These are phyloP conservation scores for Plasmodium gonderi DNA, from an alignment of 169 alveolate species.

Conservation along the genomic window DNA sequence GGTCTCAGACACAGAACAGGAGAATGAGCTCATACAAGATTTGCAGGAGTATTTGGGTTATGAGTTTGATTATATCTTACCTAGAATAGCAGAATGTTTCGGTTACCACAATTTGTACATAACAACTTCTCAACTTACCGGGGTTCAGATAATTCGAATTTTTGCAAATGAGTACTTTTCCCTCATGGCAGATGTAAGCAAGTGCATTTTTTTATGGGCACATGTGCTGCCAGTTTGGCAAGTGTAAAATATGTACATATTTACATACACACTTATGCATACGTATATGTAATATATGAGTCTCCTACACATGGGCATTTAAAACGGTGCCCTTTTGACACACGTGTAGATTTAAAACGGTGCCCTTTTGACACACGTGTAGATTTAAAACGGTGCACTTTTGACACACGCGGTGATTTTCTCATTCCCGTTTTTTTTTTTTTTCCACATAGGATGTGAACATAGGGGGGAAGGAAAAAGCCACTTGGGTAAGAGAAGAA, in stretches of 20 bases:
- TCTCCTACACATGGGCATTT: not conserved
- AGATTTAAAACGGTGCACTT: not conserved
- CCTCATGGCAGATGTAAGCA: conserved; percentile 55
- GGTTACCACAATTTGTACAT: conserved; percentile 45
- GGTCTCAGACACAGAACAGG: conserved; percentile 21
- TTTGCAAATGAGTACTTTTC: conserved; percentile 63
- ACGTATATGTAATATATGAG: not conserved
- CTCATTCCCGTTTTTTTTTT: not conserved
- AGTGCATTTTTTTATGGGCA: no score
- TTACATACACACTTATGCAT: not conserved
- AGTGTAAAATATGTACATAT: no score
- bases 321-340: not conserved
- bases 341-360: not conserved
- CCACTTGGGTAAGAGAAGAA: conserved; percentile 56
- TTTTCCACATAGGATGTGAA: conserved; percentile 23
- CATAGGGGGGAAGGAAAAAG: conserved; percentile 22
- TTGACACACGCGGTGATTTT: not conserved
- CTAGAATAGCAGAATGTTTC: conserved; percentile 62
- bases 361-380: not conserved
- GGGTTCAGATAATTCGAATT: conserved; percentile 29
- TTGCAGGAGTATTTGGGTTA: conserved; percentile 58
- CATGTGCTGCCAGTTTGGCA: no score
- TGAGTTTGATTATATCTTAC: conserved; percentile 43
- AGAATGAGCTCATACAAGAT: conserved; percentile 51
- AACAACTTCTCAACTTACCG: conserved; percentile 40